These are phyloP conservation scores for Alternaria arborescens DNA, from an alignment of 2,329 filamentous ascomycete species.

Conservation along the genomic window DNA sequence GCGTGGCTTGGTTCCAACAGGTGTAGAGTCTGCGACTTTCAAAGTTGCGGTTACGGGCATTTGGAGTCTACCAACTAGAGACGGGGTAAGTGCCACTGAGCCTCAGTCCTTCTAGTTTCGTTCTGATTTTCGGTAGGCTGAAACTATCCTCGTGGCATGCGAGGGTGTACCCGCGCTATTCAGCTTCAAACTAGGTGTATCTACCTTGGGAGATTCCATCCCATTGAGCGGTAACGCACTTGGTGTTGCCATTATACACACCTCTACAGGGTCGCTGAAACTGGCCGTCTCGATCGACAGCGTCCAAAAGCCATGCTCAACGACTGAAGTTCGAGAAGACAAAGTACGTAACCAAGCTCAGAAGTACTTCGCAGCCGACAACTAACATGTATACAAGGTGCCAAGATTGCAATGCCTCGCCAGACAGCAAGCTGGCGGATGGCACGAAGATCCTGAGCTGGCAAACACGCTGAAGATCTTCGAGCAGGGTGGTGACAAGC, in stretches of 20 bases:
- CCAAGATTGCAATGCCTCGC: constrained; percentile 40
- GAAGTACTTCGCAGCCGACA: constrained; percentile 1
- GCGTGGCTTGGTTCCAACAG: constrained; percentile 21
- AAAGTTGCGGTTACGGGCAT: constrained; percentile 62
- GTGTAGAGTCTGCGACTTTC: constrained; percentile 27
- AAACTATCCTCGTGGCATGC: constrained; percentile 52
- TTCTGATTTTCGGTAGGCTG: constrained; percentile 26
- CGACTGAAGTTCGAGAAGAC: constrained; percentile 47
- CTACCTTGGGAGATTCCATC: constrained; percentile 55
- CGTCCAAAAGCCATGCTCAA: constrained; percentile 62
- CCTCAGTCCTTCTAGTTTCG: background rate
- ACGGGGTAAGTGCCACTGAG: constrained; percentile 54
- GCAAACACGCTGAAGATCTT: constrained; percentile 29
- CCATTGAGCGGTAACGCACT: constrained; percentile 72
- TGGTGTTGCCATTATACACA: constrained; percentile 55
- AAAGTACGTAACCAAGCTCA: constrained; percentile 33
- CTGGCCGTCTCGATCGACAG: constrained; percentile 64
- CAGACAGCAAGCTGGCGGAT: constrained; percentile 28
- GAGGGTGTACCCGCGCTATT: constrained; percentile 69
- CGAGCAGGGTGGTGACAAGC: constrained; percentile 18
- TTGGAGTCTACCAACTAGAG: constrained; percentile 51
- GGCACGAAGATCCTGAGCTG: constrained; percentile 31
- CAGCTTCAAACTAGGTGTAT: constrained; percentile 62
- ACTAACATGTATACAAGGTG: constrained; percentile 28
- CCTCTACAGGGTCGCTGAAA: constrained; percentile 16